These are phyloP conservation scores for Hypoxylon fuscum DNA, from an alignment of 495 filamentous ascomycete genomes.

Conservation along the genomic window DNA sequence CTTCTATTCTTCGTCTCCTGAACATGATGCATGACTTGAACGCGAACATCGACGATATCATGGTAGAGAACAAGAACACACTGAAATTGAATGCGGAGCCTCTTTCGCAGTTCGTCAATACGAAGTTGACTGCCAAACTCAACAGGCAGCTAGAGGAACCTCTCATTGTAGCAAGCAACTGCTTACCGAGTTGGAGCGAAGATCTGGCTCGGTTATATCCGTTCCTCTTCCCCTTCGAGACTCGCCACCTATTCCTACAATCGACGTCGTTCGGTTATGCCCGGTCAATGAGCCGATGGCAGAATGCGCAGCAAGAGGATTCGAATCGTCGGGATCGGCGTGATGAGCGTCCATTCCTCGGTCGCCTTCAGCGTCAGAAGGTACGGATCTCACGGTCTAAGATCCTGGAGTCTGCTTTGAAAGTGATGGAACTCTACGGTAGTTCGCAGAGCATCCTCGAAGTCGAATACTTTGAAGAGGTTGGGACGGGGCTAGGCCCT, in stretches of 20 bases:
- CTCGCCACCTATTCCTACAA: constrained; percentile 94
- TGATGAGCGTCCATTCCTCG: constrained; percentile 92
- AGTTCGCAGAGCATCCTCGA: constrained; percentile 94
- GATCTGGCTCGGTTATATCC: constrained; percentile 95
- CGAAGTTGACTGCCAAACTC: constrained; percentile 97
- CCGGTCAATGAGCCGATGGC: constrained; percentile 96
- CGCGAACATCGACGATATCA: constrained; percentile 93
- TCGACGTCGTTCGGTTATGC: constrained; percentile 99
- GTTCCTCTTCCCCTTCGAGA: constrained; percentile 99
- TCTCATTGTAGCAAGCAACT: constrained; percentile 97
- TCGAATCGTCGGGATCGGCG: constrained; percentile 82
- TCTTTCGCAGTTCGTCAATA: constrained; percentile 96
- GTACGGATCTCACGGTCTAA: constrained; percentile 92
- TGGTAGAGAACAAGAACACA: constrained; percentile 82
- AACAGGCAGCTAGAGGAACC: constrained; percentile 98
- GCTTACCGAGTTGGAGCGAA: constrained; percentile 95
- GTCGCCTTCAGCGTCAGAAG: constrained; percentile 93
- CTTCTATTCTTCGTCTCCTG: constrained; percentile 86
- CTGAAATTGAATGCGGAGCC: constrained; percentile 80
- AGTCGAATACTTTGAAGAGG: constrained; percentile 99
- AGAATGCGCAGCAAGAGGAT: constrained; percentile 83
- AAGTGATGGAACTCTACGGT: constrained; percentile 99
- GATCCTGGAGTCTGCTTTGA: constrained; percentile 95
- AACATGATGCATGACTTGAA: constrained; percentile 95
- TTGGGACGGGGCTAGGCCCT: constrained; percentile 94